A percentile compares a stretch with the other conserved stretches of the same genome.
Conservation (phyloP, 1,284 basidiomycete species). For the Naganishia sp. region DNA sequence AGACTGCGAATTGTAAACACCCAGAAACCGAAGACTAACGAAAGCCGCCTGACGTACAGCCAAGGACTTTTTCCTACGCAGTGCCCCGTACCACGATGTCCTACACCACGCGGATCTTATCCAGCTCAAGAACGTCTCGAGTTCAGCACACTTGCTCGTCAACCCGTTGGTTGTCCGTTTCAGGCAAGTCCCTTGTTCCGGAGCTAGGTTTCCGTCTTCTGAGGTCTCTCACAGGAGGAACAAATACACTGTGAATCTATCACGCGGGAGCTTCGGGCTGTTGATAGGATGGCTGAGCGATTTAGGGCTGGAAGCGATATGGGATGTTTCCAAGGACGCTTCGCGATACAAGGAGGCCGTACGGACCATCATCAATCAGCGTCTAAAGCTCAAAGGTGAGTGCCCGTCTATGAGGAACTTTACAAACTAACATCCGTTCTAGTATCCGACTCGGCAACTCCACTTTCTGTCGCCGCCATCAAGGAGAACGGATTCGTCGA, state of each 20-base stretch:
- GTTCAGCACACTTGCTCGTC: slow-evolving; percentile 80
- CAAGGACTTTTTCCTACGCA: slow-evolving; percentile 71
- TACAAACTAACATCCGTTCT: slow-evolving; percentile 32
- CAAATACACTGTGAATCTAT: slow-evolving; percentile 88
- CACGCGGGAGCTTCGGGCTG: slow-evolving; percentile 85
- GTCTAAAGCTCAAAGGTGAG: slow-evolving; percentile 84
- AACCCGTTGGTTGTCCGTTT: slow-evolving; percentile 84
- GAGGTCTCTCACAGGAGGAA: slow-evolving; percentile 59
- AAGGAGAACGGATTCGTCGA: slow-evolving; percentile 23
- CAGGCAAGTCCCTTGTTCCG: slow-evolving; percentile 52
- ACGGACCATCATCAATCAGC: slow-evolving; percentile 91
- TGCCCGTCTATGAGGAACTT: slow-evolving; percentile 20
- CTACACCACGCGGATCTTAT: slow-evolving; percentile 73
- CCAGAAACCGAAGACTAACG: slow-evolving; percentile 21
- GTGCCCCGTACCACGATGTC: slow-evolving; percentile 69
- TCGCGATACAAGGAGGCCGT: slow-evolving; percentile 68
- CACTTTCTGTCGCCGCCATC: slow-evolving; percentile 55
- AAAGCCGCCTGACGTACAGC: slow-evolving; percentile 56
- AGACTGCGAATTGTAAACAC: background rate
- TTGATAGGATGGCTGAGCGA: slow-evolving; percentile 95
- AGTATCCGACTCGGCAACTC: slow-evolving; percentile 61
- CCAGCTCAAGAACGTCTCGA: slow-evolving; percentile 76
- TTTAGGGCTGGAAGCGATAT: slow-evolving; percentile 73
- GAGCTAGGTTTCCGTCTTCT: background rate
- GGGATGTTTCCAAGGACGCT: slow-evolving; percentile 70